A percentile compares a stretch with the other conserved stretches of the same genome.
Conservation (phyloP, 2,329 filamentous ascomycete genomes). For the Cordyceps javanica region DNA sequence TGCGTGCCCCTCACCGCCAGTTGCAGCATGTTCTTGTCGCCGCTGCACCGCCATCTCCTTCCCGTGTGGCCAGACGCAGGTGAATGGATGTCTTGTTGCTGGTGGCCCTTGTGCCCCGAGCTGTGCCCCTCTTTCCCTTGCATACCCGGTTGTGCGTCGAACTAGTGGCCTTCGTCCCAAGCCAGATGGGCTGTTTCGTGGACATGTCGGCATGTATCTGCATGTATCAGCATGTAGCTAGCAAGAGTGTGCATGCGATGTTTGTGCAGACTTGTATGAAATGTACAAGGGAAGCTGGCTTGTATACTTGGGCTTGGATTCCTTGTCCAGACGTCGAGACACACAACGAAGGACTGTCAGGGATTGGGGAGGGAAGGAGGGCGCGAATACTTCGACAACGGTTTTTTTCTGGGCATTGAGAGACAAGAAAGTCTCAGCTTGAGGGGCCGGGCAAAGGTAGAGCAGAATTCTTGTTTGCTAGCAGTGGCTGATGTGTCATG, state of each 20-base stretch:
- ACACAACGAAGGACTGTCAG: no score
- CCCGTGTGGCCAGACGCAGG: background rate
- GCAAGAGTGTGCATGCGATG: background rate
- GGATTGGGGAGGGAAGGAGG: background rate
- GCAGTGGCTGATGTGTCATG: background rate
- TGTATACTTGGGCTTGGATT: background rate
- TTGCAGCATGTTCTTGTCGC: background rate
- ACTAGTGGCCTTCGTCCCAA: conserved; percentile 4
- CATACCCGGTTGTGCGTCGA: conserved; percentile 12
- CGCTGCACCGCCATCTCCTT: background rate
- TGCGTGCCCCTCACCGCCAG: conserved; percentile 8
- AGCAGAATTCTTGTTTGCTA: background rate
- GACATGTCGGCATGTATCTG: background rate
- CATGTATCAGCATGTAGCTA: background rate
- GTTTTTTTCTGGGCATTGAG: background rate
- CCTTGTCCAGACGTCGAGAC: background rate
- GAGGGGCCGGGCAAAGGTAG: background rate
- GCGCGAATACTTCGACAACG: background rate
- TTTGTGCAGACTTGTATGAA: background rate
- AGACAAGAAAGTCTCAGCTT: background rate
- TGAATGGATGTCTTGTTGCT: conserved; percentile 1
- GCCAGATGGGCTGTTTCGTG: conserved; percentile 4
- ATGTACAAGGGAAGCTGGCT: background rate
- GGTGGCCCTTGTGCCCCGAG: background rate
- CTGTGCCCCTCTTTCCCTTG: conserved; percentile 11